Percentiles rank a stretch among this genome's conserved stretches.
Evolutionary conservation across 441 rosid genomes (phyloP).

Genomic region (Breynia disticha): DNA sequence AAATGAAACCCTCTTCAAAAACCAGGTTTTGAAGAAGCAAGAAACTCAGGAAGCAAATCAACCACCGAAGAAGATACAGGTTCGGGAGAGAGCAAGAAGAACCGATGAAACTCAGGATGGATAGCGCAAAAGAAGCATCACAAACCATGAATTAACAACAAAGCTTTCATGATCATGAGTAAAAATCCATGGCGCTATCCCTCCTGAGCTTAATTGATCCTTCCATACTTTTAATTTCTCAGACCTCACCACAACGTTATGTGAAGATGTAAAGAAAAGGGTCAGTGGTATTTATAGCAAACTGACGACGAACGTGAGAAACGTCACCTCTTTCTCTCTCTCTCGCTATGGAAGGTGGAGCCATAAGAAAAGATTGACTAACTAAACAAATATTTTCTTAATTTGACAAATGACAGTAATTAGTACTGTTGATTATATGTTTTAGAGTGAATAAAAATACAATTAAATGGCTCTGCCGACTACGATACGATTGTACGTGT

Average conservation of each 20-base stretch:
- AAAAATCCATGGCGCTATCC: slow-evolving; percentile 70
- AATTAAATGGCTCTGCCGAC: slow-evolving; percentile 31
- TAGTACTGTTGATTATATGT: not conserved
- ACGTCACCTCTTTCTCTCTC: slow-evolving; percentile 18
- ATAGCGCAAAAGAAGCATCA: slow-evolving; percentile 50
- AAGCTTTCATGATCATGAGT: not conserved
- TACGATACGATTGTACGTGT: slow-evolving; percentile 21
- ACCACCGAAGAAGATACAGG: too few relatives aligned
- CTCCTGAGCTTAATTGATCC: slow-evolving; percentile 94
- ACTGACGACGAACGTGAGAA: slow-evolving; percentile 19
- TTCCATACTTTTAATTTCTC: slow-evolving; percentile 21
- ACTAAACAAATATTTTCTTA: not conserved
- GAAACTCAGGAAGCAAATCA: too few relatives aligned
- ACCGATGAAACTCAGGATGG: slow-evolving; percentile 97
- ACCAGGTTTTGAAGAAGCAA: too few relatives aligned
- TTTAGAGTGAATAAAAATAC: not conserved
- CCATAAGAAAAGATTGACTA: not conserved
- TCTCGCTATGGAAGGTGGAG: not conserved
- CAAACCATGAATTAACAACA: not conserved
- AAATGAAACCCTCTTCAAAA: too few relatives aligned
- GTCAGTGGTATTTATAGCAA: slow-evolving; percentile 28
- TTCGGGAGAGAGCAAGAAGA: slow-evolving; percentile 42
- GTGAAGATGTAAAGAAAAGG: too few relatives aligned
- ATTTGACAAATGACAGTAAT: not conserved
- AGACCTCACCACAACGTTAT: not conserved